Conservation (phyloP, 345 rosid genomes). For the Melastoma malabathricum region DNA sequence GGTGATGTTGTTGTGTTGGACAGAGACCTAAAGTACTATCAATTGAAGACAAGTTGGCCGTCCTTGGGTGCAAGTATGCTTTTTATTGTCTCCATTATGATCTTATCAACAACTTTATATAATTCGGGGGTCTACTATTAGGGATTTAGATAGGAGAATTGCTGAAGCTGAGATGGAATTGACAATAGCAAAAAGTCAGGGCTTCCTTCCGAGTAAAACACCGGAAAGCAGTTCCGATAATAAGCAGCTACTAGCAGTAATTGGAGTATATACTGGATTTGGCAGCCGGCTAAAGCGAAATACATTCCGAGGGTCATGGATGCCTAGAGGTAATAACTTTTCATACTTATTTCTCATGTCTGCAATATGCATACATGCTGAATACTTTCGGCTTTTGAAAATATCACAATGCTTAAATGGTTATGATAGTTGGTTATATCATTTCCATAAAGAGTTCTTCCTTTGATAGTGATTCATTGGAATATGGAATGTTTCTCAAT, state of each 20-base stretch:
- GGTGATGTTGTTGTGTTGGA: slow-evolving; percentile 6
- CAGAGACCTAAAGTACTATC: slow-evolving; percentile 90
- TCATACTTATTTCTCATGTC: neutral
- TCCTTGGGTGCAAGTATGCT: slow-evolving; percentile 88
- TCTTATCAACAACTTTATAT: neutral
- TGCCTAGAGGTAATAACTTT: slow-evolving; percentile 59
- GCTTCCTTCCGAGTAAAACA: slow-evolving; percentile 45
- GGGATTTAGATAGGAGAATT: slow-evolving; percentile 82
- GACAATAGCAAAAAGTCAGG: slow-evolving; percentile 87
- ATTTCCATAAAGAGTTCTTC: too few species aligned
- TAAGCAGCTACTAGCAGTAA: slow-evolving; percentile 65
- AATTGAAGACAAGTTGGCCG: slow-evolving; percentile 65
- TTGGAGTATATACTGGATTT: slow-evolving; percentile 93
- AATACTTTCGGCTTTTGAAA: neutral
- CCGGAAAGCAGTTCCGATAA: slow-evolving; percentile 29
- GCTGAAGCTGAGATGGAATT: slow-evolving; percentile 93
- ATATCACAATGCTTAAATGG: too few species aligned
- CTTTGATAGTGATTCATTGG: too few species aligned
- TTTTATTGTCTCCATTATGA: slow-evolving; percentile 1
- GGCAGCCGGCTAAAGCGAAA: slow-evolving; percentile 75
- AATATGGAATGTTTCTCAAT: too few species aligned
- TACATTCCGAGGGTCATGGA: slow-evolving; percentile 79
- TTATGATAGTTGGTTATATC: too few species aligned
- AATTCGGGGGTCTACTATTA: slow-evolving; percentile 11
- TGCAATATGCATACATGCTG: neutral